Conservation (phyloP, 441 rosid genomes). For the Bruguiera hainesii region DNA sequence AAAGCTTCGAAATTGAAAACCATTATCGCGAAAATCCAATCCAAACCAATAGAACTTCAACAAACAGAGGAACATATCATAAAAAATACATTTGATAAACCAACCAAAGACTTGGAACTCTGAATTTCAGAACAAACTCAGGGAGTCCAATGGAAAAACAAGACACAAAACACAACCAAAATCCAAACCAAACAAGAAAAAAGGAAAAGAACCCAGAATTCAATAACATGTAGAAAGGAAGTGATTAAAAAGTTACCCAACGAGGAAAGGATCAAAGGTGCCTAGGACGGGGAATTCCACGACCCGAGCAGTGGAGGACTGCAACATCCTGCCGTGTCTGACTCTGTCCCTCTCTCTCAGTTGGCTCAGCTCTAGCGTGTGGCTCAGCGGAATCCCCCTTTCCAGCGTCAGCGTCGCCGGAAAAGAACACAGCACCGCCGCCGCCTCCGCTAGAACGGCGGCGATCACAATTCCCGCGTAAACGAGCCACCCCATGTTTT, state of each 20-base stretch:
- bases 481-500: slow-evolving; percentile 34
- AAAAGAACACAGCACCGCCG: slow-evolving; percentile 30
- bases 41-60: no score
- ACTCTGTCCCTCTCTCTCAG: slow-evolving; percentile 59
- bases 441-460: slow-evolving; percentile 24
- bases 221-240: background rate
- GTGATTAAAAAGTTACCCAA: slow-evolving; percentile 53
- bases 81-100: background rate
- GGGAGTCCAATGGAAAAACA: background rate
- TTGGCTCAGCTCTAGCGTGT: slow-evolving; percentile 45
- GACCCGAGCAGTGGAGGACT: slow-evolving; percentile 47
- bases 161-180: background rate
- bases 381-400: slow-evolving; percentile 60
- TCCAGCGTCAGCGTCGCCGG: slow-evolving; percentile 61
- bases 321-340: slow-evolving; percentile 77
- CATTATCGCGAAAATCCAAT: no score
- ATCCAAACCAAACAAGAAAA: background rate
- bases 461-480: slow-evolving; percentile 29
- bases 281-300: slow-evolving; percentile 77
- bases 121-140: background rate
- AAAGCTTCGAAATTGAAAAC: no score
- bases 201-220: slow-evolving; percentile 1
- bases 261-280: slow-evolving; percentile 76
- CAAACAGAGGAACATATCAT: no score
- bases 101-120: background rate